These are phyloP conservation scores for Papiliotrema laurentii DNA, from an alignment of 1,284 basidiomycete genomes.

Conservation along the genomic window DNA sequence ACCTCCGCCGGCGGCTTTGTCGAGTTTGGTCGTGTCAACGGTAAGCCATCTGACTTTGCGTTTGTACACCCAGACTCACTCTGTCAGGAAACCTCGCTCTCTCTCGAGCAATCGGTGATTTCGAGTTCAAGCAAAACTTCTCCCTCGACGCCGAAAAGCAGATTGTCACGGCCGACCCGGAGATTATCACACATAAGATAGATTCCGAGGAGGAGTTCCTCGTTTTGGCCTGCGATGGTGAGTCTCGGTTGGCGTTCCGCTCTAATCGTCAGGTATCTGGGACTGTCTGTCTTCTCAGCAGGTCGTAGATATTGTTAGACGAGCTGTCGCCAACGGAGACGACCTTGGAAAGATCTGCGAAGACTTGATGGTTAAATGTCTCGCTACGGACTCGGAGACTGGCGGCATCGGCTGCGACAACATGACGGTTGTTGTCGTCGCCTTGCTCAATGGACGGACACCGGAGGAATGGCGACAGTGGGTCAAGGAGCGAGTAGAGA, in stretches of 20 bases:
- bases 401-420: constrained; percentile 98
- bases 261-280: constrained; percentile 75
- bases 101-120: constrained; percentile 93
- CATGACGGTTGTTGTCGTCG: constrained; percentile 94
- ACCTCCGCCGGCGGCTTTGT: constrained; percentile 92
- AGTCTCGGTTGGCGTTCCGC: constrained; percentile 32
- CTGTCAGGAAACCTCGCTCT: constrained; percentile 84
- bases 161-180: constrained; percentile 93
- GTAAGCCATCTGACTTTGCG: constrained; percentile 52
- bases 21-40: constrained; percentile 95
- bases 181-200: constrained; percentile 75
- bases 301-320: constrained; percentile 83
- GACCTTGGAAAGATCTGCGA: constrained; percentile 78
- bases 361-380: constrained; percentile 85
- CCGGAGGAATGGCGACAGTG: constrained; percentile 90
- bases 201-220: constrained; percentile 93
- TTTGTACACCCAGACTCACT: not conserved
- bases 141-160: constrained; percentile 79
- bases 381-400: constrained; percentile 88
- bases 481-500: constrained; percentile 79
- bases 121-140: constrained; percentile 96
- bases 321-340: constrained; percentile 75
- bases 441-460: constrained; percentile 77
- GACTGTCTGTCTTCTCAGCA: constrained; percentile 93
- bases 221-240: constrained; percentile 93